phyloP scores from a whole-genome alignment of 495 filamentous ascomycete genomes.

The Penicillium simplicissimum region DNA sequence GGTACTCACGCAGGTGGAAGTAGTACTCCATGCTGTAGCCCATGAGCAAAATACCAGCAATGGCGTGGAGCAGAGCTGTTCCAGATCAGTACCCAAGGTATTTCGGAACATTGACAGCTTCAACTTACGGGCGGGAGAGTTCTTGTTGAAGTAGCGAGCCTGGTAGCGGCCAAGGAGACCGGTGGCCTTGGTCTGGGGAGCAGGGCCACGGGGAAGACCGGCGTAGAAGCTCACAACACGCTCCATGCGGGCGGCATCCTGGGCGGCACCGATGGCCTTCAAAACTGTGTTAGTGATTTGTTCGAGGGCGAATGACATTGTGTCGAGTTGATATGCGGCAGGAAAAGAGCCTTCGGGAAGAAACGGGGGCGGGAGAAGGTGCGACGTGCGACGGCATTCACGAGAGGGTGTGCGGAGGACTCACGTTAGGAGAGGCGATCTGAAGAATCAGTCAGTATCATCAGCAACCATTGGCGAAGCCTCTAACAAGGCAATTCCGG shows the following conservation, averaged over 20 bases:
- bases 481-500: slow-evolving; percentile 3
- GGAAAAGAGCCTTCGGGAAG: slow-evolving; percentile 29
- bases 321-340: slow-evolving; percentile 14
- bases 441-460: slow-evolving; percentile 41
- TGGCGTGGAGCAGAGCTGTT: slow-evolving; percentile 82
- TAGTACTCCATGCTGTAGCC: slow-evolving; percentile 98
- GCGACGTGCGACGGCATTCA: slow-evolving; percentile 8
- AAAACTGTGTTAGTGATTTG: slow-evolving; percentile 26
- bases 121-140: slow-evolving; percentile 82
- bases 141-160: slow-evolving; percentile 89
- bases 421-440: slow-evolving; percentile 92
- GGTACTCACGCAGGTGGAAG: slow-evolving; percentile 92
- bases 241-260: slow-evolving; percentile 94
- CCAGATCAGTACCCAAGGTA: slow-evolving; percentile 20
- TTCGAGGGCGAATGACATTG: slow-evolving; percentile 1
- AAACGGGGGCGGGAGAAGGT: slow-evolving; percentile 21
- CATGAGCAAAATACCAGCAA: slow-evolving; percentile 69
- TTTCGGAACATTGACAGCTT: background rate
- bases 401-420: slow-evolving; percentile 29
- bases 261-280: slow-evolving; percentile 86
- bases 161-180: slow-evolving; percentile 87
- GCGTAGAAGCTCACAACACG: slow-evolving; percentile 97
- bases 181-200: slow-evolving; percentile 74
- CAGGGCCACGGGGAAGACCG: slow-evolving; percentile 87
- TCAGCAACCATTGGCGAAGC: slow-evolving; percentile 1